Percentiles rank a stretch among this genome's conserved stretches.
Evolutionary conservation across 2,329 filamentous ascomycete species (phyloP).

Genomic region (Cladophialophora psammophila): DNA sequence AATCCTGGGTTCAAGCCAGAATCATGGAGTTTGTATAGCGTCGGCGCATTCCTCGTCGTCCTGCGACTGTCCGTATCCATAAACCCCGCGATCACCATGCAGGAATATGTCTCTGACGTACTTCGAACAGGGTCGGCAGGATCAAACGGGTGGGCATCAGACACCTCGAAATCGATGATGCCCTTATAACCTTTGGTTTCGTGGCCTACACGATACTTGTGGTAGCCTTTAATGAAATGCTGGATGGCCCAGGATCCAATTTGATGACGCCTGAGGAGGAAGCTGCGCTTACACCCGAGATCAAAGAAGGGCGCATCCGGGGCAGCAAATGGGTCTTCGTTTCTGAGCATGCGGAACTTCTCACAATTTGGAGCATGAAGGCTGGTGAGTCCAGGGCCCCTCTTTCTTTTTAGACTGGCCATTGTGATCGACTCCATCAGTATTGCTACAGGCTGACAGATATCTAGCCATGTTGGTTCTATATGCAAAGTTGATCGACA

Average conservation of each 20-base stretch:
- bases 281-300: conserved; percentile 54
- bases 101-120: conserved; percentile 42
- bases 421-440: conserved; percentile 62
- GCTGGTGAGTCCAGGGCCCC: conserved; percentile 35
- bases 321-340: conserved; percentile 70
- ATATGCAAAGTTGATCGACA: conserved; percentile 22
- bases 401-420: conserved; percentile 42
- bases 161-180: conserved; percentile 64
- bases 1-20: conserved; percentile 38
- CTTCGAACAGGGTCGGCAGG: conserved; percentile 47
- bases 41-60: conserved; percentile 48
- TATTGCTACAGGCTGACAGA: conserved; percentile 46
- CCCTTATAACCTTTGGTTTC: conserved; percentile 62
- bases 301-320: conserved; percentile 52
- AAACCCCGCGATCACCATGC: not conserved
- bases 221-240: conserved; percentile 61
- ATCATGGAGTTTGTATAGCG: conserved; percentile 51
- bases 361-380: conserved; percentile 62
- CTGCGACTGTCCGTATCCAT: conserved; percentile 49
- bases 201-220: conserved; percentile 65
- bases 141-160: conserved; percentile 55
- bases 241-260: conserved; percentile 65
- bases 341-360: conserved; percentile 68
- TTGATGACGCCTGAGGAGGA: conserved; percentile 61
- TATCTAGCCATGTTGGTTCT: conserved; percentile 7